A percentile compares a stretch with the other conserved stretches of the same genome.
Evolutionary conservation across 202 grass and related monocot genomes (phyloP).

Genomic region (Sporobolus alterniflorus): DNA sequence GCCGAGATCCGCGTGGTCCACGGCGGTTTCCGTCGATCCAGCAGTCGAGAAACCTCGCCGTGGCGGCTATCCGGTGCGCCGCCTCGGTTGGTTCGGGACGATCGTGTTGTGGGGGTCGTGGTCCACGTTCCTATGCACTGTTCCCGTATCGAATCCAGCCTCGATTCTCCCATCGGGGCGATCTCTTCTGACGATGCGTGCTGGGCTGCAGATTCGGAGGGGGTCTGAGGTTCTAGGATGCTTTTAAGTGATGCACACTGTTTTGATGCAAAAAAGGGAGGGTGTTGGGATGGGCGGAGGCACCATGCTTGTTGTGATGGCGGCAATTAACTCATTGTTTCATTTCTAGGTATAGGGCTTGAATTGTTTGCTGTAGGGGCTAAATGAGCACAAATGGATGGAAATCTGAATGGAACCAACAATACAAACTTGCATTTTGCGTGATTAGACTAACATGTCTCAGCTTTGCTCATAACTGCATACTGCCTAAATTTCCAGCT

Average conservation of each 20-base stretch:
- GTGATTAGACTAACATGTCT: neutral
- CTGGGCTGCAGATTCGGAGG: neutral
- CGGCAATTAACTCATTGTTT: neutral
- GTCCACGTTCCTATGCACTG: neutral
- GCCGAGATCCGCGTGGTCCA: neutral
- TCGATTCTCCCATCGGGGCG: neutral
- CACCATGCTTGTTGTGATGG: neutral
- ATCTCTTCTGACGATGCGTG: neutral
- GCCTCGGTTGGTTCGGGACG: slow-evolving; percentile 4
- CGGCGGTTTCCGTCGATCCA: neutral
- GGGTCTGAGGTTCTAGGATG: neutral
- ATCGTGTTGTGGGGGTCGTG: neutral
- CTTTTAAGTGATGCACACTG: neutral
- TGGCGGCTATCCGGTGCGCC: neutral
- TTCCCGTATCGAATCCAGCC: neutral
- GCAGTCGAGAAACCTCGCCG: neutral
- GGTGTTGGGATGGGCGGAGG: neutral
- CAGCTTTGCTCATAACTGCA: neutral
- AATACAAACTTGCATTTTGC: neutral
- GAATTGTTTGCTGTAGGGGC: neutral
- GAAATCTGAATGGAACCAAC: neutral
- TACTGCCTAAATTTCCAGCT: neutral
- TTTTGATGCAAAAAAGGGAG: neutral
- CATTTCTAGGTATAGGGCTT: neutral
- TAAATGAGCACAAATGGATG: neutral